Evolutionary conservation across 2,329 filamentous ascomycete genomes (phyloP).

Genomic region (Penicillium decumbens): DNA sequence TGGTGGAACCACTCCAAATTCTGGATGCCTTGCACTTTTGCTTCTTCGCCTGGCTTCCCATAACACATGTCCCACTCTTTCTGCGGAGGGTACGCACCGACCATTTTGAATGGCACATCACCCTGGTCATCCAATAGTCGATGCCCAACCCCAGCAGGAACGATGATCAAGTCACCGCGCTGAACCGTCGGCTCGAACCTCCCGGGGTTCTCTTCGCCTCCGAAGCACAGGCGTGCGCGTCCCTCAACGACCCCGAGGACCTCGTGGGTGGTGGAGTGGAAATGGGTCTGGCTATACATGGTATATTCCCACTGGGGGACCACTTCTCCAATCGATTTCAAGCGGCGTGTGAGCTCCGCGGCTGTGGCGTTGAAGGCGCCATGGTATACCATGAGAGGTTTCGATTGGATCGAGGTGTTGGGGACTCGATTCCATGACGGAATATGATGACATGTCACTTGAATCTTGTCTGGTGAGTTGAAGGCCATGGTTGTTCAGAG

Average conservation of each 20-base stretch:
- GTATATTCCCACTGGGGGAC: conserved; percentile 63
- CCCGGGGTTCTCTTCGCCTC: conserved; percentile 57
- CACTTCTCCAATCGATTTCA: conserved; percentile 52
- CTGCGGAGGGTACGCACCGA: conserved; percentile 59
- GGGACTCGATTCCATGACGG: conserved; percentile 54
- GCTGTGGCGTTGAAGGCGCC: conserved; percentile 51
- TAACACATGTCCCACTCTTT: conserved; percentile 68
- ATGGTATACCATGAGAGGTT: conserved; percentile 64
- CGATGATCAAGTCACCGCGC: conserved; percentile 59
- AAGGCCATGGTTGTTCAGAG: conserved; percentile 28
- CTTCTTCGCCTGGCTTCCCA: conserved; percentile 54
- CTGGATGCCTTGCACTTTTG: conserved; percentile 48
- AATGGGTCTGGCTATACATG: conserved; percentile 64
- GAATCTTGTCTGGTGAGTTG: conserved; percentile 49
- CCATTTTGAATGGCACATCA: conserved; percentile 55
- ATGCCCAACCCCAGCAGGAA: conserved; percentile 64
- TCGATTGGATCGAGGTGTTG: conserved; percentile 61
- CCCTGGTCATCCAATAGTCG: conserved; percentile 56
- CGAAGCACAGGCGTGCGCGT: conserved; percentile 60
- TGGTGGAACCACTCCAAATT: conserved; percentile 53
- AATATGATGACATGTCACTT: conserved; percentile 57
- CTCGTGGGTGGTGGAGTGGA: conserved; percentile 64
- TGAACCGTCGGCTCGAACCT: conserved; percentile 54
- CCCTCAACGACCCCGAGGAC: conserved; percentile 59
- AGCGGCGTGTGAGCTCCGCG: conserved; percentile 53